phyloP scores from a whole-genome alignment of 495 filamentous ascomycete genomes.

The Hyaloscypha variabilis region DNA sequence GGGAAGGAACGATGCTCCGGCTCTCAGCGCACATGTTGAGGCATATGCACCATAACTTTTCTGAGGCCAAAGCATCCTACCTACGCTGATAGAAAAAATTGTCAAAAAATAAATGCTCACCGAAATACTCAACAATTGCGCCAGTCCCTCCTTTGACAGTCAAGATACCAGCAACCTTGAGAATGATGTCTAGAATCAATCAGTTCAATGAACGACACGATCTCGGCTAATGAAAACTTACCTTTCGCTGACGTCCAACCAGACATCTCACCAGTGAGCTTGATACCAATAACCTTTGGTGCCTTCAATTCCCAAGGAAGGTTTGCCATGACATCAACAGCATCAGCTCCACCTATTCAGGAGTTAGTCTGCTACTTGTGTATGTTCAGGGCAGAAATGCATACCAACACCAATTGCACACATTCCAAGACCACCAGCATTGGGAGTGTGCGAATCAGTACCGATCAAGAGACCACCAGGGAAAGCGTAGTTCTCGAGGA shows the following conservation, averaged over 20 bases:
- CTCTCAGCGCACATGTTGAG: background rate
- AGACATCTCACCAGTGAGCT: constrained; percentile 83
- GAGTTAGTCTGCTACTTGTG: background rate
- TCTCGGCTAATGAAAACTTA: constrained; percentile 34
- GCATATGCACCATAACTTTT: background rate
- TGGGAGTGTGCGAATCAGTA: constrained; percentile 98
- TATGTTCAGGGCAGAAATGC: too few relatives aligned
- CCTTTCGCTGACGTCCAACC: constrained; percentile 95
- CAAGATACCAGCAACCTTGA: constrained; percentile 95
- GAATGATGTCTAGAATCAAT: constrained; percentile 75
- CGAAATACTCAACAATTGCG: constrained; percentile 86
- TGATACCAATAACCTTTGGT: constrained; percentile 95
- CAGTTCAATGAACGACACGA: too few relatives aligned
- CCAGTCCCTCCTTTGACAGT: constrained; percentile 99
- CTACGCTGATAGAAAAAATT: background rate
- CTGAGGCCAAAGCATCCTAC: too few relatives aligned
- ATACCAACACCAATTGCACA: constrained; percentile 86
- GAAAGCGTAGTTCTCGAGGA: constrained; percentile 99
- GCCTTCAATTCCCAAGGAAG: constrained; percentile 99
- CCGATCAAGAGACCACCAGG: constrained; percentile 97
- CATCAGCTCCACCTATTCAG: constrained; percentile 78
- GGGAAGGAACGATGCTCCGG: background rate
- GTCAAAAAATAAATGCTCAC: background rate
- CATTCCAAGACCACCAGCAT: constrained; percentile 96
- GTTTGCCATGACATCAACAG: constrained; percentile 98